These are phyloP conservation scores for Waltergamsia citrina DNA, from an alignment of 2,329 filamentous ascomycete genomes.

Conservation along the genomic window DNA sequence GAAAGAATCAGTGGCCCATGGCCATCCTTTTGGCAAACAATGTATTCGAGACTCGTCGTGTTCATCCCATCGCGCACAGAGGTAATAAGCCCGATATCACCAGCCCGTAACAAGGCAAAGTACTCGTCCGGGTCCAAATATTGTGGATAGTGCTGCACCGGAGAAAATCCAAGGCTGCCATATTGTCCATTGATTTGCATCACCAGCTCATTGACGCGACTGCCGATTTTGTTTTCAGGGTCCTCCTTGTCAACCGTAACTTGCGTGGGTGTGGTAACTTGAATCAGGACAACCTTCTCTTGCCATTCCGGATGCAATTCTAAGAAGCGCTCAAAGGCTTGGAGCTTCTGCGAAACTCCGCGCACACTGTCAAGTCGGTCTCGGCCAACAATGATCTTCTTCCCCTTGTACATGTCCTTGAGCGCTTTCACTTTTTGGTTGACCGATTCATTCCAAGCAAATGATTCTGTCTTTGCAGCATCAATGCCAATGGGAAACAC, in stretches of 20 bases:
- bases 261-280: conserved; percentile 83
- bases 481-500: conserved; percentile 95
- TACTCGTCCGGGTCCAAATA: conserved; percentile 88
- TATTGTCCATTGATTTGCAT: conserved; percentile 86
- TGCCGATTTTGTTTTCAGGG: conserved; percentile 70
- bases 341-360: conserved; percentile 90
- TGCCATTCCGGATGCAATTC: conserved; percentile 87
- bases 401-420: conserved; percentile 70
- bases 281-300: conserved; percentile 85
- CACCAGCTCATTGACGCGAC: conserved; percentile 83
- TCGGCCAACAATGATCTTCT: conserved; percentile 90
- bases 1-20: conserved; percentile 87
- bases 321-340: conserved; percentile 88
- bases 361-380: conserved; percentile 83
- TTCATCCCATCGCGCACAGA: conserved; percentile 97
- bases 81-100: conserved; percentile 88
- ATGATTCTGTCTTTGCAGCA: conserved; percentile 64
- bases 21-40: conserved; percentile 81
- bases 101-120: conserved; percentile 82
- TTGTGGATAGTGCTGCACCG: conserved; percentile 90
- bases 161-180: conserved; percentile 79
- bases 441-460: conserved; percentile 62
- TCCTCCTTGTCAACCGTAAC: conserved; percentile 72
- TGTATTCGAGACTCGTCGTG: conserved; percentile 90
- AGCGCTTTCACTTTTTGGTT: conserved; percentile 66